These are phyloP conservation scores for Leishmania turanica DNA, from an alignment of 208 protist species.

Conservation along the genomic window DNA sequence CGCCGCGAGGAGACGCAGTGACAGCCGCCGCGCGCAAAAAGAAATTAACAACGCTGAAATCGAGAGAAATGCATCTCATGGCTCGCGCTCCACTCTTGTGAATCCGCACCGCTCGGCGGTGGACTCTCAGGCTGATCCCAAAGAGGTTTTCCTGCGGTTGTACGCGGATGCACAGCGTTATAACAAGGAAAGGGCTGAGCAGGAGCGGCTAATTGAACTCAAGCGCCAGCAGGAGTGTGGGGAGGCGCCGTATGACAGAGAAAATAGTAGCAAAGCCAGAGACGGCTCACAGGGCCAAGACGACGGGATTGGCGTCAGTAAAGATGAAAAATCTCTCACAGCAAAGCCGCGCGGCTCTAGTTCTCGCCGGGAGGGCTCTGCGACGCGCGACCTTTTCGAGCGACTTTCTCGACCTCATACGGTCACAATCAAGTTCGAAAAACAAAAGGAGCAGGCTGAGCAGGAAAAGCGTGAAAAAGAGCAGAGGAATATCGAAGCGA, in stretches of 20 bases:
- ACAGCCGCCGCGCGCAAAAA: slow-evolving; percentile 8
- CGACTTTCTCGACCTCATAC: slow-evolving; percentile 51
- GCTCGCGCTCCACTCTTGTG: background rate
- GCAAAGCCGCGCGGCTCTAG: background rate
- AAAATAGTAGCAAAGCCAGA: background rate
- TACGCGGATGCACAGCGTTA: slow-evolving; percentile 64
- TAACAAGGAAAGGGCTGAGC: slow-evolving; percentile 39
- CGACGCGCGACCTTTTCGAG: slow-evolving; percentile 46
- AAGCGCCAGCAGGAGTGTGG: slow-evolving; percentile 33
- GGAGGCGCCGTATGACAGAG: slow-evolving; percentile 16
- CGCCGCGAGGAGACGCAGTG: background rate
- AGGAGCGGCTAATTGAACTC: slow-evolving; percentile 32
- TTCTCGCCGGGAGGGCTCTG: slow-evolving; percentile 14
- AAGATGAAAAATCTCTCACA: slow-evolving; percentile 9
- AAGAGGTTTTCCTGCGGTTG: slow-evolving; percentile 54
- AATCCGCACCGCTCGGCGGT: slow-evolving; percentile 10
- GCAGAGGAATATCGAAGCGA: slow-evolving; percentile 17
- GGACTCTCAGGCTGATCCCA: background rate
- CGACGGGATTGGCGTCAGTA: background rate
- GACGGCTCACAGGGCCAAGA: background rate
- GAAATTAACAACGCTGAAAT: background rate
- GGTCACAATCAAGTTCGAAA: slow-evolving; percentile 39
- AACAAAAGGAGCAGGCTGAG: slow-evolving; percentile 35
- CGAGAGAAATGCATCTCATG: slow-evolving; percentile 10
- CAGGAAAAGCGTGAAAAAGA: slow-evolving; percentile 34